These are phyloP conservation scores for Chalciporus piperatoides DNA, from an alignment of 1,284 basidiomycete genomes.

Conservation along the genomic window DNA sequence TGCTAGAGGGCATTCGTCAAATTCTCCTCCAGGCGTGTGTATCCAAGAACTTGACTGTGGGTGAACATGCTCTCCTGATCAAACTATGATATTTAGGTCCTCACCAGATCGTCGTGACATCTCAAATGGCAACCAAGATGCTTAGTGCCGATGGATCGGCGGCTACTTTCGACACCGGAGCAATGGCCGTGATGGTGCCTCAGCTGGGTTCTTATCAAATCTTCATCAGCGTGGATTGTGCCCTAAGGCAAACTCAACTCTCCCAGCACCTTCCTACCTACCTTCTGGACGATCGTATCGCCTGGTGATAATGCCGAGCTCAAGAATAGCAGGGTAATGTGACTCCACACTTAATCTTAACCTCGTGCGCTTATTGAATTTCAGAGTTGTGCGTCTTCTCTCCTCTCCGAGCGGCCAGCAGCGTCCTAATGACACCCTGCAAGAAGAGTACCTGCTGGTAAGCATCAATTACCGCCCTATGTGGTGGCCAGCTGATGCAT, in stretches of 20 bases:
- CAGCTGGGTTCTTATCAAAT: slow-evolving; percentile 46
- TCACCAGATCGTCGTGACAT: slow-evolving; percentile 57
- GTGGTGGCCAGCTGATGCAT: slow-evolving; percentile 10
- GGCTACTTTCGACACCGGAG: slow-evolving; percentile 61
- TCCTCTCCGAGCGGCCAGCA: slow-evolving; percentile 27
- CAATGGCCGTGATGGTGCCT: slow-evolving; percentile 59
- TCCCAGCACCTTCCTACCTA: slow-evolving; percentile 33
- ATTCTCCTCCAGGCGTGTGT: slow-evolving; percentile 48
- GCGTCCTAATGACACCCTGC: slow-evolving; percentile 7
- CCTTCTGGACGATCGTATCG: slow-evolving; percentile 35
- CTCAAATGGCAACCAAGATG: slow-evolving; percentile 66
- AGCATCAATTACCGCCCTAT: slow-evolving; percentile 27
- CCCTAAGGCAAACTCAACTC: slow-evolving; percentile 10
- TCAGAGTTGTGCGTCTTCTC: slow-evolving; percentile 31
- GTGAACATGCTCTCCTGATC: slow-evolving; percentile 11
- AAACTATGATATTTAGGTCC: slow-evolving; percentile 4
- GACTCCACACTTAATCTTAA: slow-evolving; percentile 15
- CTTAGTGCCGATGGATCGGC: slow-evolving; percentile 56
- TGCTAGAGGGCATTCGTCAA: slow-evolving; percentile 53
- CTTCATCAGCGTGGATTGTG: slow-evolving; percentile 4
- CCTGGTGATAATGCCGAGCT: slow-evolving; percentile 27
- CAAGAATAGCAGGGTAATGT: slow-evolving; percentile 32
- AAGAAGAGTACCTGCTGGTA: slow-evolving; percentile 28
- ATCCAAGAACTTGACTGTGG: slow-evolving; percentile 50
- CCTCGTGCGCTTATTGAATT: slow-evolving; percentile 15